Conservation (phyloP, 2,329 filamentous ascomycete genomes). For the Gnomoniopsis sp. region DNA sequence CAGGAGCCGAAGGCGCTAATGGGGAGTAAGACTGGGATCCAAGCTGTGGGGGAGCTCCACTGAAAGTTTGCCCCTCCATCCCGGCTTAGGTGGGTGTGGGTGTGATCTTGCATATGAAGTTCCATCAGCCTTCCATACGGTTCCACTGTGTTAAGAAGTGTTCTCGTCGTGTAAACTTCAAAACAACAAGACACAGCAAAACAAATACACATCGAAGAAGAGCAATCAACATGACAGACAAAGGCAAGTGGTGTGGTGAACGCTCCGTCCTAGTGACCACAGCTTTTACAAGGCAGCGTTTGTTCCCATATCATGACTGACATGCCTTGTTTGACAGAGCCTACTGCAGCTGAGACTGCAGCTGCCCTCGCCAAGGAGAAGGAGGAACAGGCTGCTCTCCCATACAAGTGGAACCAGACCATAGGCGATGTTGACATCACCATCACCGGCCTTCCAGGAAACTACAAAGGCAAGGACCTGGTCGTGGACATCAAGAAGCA, state of each 20-base stretch:
- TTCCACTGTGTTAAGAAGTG: background rate
- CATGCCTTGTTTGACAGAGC: constrained; percentile 37
- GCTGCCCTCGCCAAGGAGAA: constrained; percentile 68
- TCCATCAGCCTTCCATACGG: constrained; percentile 20
- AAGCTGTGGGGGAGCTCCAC: background rate
- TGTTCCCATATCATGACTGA: constrained; percentile 12
- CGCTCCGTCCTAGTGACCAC: too few relatives aligned
- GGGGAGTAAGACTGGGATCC: background rate
- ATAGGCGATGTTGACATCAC: constrained; percentile 84
- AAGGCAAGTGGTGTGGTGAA: constrained; percentile 25
- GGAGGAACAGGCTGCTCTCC: constrained; percentile 84
- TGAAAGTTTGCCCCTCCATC: constrained; percentile 21
- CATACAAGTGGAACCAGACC: constrained; percentile 96
- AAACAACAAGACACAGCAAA: constrained; percentile 28
- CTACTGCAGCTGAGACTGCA: constrained; percentile 52
- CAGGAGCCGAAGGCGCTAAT: background rate
- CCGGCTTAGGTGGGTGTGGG: constrained; percentile 1
- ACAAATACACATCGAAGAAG: constrained; percentile 27
- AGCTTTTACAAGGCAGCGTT: background rate
- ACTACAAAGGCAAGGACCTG: constrained; percentile 80
- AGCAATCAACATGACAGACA: constrained; percentile 37
- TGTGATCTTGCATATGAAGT: background rate
- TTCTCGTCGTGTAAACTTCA: background rate
- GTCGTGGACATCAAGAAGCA: constrained; percentile 79
- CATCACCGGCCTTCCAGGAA: constrained; percentile 68